Evolutionary conservation across 2,329 filamentous ascomycete species (phyloP), one percentile per base, ranked within the genome.

Genomic region (Fusarium redolens): DNA sequence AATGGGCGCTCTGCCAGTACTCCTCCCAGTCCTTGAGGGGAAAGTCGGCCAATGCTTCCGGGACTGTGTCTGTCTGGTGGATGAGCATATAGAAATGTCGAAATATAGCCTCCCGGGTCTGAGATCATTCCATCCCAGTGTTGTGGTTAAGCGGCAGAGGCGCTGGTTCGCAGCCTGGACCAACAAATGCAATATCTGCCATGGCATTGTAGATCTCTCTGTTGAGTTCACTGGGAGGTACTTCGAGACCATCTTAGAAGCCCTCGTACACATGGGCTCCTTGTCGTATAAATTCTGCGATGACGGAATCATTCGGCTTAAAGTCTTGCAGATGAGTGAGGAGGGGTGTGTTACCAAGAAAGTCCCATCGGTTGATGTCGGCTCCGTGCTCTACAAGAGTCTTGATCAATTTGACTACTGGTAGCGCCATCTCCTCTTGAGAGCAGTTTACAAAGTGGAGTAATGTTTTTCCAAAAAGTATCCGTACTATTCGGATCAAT

Each of bases 401-500:
- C 22, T 40, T 38, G 25, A 63, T 59, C 2, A 71, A 41, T 4
- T 45, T 15, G 7, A 33, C 30, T 4, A 37, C 37, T 9, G 25
- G 4, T 4, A 4, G 1, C 17, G 17, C 13, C 3, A 5, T 22
- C 4, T 15, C 8, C 3, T 20, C 17, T 3, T 5, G 6, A 6
- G 6, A 3, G 7, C 35, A 30, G 5, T 45, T 8, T 17, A 71
- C 15, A 2, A 43, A 62, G 18, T 71, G 61, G 5, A 71, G 28
- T 11, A 47, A 56, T 9, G 52, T 43, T 14, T 22, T n/a, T 38
- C 52, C 25, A 15, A n/a, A n/a, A 31, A 40, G 43, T 28, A 13
- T 65, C 14, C 2, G 54, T 41, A 6, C 33, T 33, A n/a, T 38
- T 57, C 20, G n/a, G n/a, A 20, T 56, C 13, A 2, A 62, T 45